phyloP scores from a whole-genome alignment of 2,329 filamentous ascomycete species.

The Sphaerostilbella broomeana region DNA sequence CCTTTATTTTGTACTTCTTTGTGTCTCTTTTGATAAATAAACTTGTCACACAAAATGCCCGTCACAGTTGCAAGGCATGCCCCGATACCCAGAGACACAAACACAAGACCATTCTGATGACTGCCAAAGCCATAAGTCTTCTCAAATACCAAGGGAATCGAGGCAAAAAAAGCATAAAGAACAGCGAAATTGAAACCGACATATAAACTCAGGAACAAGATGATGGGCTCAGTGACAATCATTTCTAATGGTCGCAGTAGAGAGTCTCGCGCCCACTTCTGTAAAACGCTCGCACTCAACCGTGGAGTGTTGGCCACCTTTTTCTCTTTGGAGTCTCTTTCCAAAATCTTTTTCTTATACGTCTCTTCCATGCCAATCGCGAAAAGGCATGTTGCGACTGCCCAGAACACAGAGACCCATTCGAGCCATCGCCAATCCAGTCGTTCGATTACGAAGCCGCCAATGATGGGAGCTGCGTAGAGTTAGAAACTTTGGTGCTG shows the following conservation, averaged over 20 bases:
- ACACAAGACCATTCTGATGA: conserved; percentile 14
- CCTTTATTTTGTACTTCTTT: neutral
- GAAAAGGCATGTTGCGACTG: conserved; percentile 3
- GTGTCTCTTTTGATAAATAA: conserved; percentile 1
- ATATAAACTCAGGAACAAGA: conserved; percentile 65
- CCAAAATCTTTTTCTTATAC: conserved; percentile 5
- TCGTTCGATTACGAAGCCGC: conserved; percentile 10
- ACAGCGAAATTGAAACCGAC: conserved; percentile 48
- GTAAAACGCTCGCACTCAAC: conserved; percentile 2
- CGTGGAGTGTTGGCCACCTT: neutral
- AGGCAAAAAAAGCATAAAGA: conserved; percentile 48
- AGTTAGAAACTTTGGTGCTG: neutral
- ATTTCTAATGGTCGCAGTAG: conserved; percentile 15
- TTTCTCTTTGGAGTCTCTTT: neutral
- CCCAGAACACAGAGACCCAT: conserved; percentile 17
- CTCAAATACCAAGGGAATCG: conserved; percentile 14
- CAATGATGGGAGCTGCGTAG: conserved; percentile 14
- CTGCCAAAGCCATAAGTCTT: conserved; percentile 14
- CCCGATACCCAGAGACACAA: conserved; percentile 14
- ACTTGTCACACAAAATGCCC: conserved; percentile 12
- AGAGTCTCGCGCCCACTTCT: conserved; percentile 5
- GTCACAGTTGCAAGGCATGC: conserved; percentile 9
- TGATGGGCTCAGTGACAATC: conserved; percentile 40
- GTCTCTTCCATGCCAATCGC: conserved; percentile 6
- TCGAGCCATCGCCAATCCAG: conserved; percentile 20